phyloP scores from a whole-genome alignment of 306 rosid genomes.

The Malus sieversii region DNA sequence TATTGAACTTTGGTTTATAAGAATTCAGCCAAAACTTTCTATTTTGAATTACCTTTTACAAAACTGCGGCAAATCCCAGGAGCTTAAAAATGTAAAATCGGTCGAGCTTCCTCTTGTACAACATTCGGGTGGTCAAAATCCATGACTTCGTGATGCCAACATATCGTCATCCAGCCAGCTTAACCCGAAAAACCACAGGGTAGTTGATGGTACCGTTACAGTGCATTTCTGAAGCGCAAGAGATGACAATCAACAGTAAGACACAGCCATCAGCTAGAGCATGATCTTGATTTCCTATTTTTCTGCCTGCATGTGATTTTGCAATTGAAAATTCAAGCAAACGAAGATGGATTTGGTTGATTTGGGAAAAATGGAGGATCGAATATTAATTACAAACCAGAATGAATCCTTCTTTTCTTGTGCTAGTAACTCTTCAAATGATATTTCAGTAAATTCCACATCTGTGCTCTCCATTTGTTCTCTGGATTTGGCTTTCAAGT shows the following conservation, averaged over 20 bases:
- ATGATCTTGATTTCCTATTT: constrained; percentile 54
- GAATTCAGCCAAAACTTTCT: no score
- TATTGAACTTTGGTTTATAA: no score
- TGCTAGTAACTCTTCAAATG: constrained; percentile 82
- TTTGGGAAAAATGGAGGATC: neutral
- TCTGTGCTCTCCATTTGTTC: constrained; percentile 37
- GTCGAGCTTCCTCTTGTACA: neutral
- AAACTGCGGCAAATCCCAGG: neutral
- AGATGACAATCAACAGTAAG: constrained; percentile 24
- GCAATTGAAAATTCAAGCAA: neutral
- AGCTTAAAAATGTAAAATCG: neutral
- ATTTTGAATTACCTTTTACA: neutral
- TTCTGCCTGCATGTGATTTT: constrained; percentile 60
- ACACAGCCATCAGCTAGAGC: constrained; percentile 41
- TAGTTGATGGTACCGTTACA: constrained; percentile 18
- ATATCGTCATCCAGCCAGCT: neutral
- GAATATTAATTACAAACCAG: constrained; percentile 48
- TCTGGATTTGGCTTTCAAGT: constrained; percentile 44
- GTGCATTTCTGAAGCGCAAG: constrained; percentile 26
- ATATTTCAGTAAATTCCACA: constrained; percentile 43
- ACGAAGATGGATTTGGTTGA: neutral
- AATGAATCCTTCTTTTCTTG: constrained; percentile 90
- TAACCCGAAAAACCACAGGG: constrained; percentile 21
- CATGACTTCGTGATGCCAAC: no score
- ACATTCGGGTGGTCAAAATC: neutral